Conservation (phyloP, 495 filamentous ascomycete genomes). For the Chaetomium fimeti region DNA sequence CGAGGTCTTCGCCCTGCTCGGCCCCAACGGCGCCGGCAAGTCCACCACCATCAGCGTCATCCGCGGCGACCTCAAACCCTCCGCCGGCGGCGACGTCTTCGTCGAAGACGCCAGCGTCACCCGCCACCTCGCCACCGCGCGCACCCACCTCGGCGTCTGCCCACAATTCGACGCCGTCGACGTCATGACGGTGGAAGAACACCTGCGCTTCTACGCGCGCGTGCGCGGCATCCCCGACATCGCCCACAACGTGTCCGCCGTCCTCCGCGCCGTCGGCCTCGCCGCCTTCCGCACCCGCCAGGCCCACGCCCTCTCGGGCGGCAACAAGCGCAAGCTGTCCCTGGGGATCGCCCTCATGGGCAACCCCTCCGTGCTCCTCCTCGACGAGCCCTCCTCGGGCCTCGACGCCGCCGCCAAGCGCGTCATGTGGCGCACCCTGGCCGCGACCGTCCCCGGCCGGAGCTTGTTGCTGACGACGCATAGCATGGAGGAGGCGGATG, state of each 20-base stretch:
- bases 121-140: constrained; percentile 60
- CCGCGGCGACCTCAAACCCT: constrained; percentile 74
- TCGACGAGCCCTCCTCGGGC: constrained; percentile 69
- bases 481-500: constrained; percentile 77
- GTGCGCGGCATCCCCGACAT: constrained; percentile 63
- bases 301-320: constrained; percentile 66
- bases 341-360: constrained; percentile 76
- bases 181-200: constrained; percentile 68
- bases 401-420: constrained; percentile 73
- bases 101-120: constrained; percentile 71
- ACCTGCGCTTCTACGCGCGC: constrained; percentile 71
- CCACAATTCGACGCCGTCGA: constrained; percentile 71
- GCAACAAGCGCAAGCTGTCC: constrained; percentile 58
- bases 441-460: constrained; percentile 55
- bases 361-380: constrained; percentile 67
- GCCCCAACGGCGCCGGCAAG: constrained; percentile 88
- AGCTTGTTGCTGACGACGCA: constrained; percentile 74
- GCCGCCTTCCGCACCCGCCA: constrained; percentile 58
- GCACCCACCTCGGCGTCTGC: constrained; percentile 73
- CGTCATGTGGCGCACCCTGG: constrained; percentile 71
- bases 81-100: constrained; percentile 61
- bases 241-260: constrained; percentile 59
- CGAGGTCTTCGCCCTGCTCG: constrained; percentile 81
- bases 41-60: constrained; percentile 81
- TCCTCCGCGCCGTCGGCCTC: constrained; percentile 60